phyloP scores from a whole-genome alignment of 1,284 basidiomycete species.

The Ustilago crameri region DNA sequence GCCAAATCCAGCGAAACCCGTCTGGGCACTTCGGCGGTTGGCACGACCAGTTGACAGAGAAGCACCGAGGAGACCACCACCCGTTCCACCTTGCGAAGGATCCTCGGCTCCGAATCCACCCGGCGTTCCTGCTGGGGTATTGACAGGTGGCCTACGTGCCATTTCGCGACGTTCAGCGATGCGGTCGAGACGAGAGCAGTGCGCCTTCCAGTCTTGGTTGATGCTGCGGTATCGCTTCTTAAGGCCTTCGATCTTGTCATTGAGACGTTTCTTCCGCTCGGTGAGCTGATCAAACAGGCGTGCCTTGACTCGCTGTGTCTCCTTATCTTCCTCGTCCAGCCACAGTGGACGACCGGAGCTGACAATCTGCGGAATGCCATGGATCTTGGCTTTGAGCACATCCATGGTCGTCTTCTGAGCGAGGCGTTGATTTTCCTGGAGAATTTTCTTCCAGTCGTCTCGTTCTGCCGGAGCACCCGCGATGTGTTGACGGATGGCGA shows the following conservation, averaged over 20 bases:
- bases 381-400: slow-evolving; percentile 45
- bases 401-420: slow-evolving; percentile 40
- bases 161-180: slow-evolving; percentile 54
- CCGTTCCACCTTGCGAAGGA: slow-evolving; percentile 9
- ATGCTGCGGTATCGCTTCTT: slow-evolving; percentile 56
- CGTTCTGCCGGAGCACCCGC: neutral
- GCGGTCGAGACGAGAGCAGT: slow-evolving; percentile 60
- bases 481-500: slow-evolving; percentile 21
- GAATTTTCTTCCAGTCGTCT: slow-evolving; percentile 28
- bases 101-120: slow-evolving; percentile 42
- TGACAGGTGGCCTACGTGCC: slow-evolving; percentile 33
- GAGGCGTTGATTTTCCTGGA: slow-evolving; percentile 43
- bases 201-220: slow-evolving; percentile 59
- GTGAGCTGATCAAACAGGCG: slow-evolving; percentile 37
- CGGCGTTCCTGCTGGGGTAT: slow-evolving; percentile 41
- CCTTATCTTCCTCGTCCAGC: slow-evolving; percentile 45
- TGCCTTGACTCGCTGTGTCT: slow-evolving; percentile 23
- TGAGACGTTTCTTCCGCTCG: slow-evolving; percentile 49
- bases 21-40: slow-evolving; percentile 51
- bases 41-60: slow-evolving; percentile 37
- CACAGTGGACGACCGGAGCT: slow-evolving; percentile 36
- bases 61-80: slow-evolving; percentile 27
- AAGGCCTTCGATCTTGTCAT: slow-evolving; percentile 54
- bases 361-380: slow-evolving; percentile 48
- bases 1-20: slow-evolving; percentile 72